Base-by-base conservation (phyloP, 2,329 filamentous ascomycete species). In the Aureobasidium sp. region DNA sequence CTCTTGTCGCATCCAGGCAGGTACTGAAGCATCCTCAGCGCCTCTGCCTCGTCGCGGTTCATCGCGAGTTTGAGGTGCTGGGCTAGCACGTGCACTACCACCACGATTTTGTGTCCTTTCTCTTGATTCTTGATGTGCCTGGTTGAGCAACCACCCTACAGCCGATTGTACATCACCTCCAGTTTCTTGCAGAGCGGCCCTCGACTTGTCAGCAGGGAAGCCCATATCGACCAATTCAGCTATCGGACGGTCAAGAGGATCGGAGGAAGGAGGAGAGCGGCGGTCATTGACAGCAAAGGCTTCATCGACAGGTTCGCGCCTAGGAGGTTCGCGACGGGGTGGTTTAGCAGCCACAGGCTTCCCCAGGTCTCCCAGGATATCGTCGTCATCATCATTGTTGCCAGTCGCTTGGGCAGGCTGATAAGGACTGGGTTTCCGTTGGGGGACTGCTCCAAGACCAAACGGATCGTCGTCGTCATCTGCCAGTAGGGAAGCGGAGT, bases 151-250 rank as follows among this genome's bases (percentile, higher is more conserved):
- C 86, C 88, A 95, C 44, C 92, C 87, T 7, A 96, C 90, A 1
- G 93, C 93, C 53, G 86, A 87, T 73, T 96, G 91, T 10, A 96
- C 85, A 71, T 97, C 88, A 3, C 86, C 87, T 4, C 90, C 88
- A 36, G 89, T 96, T 69, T 91, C 88, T 12, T 86, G 85, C 44
- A 99, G 76, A 5, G 92, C 94, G 65, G 87, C 81, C 60, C 84
- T 83, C n/a, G 94, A 88, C 69, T 92, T 91, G 63, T 96, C 90
- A 0, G 86, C 82, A 0, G 90, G 86, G 69, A 99, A 99, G 0
- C 94, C 94, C 84, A 97, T 97, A 67, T 97, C 93, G 3, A 97
- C 86, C 29, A 99, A 78, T 72, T 97, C 91, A 10, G 90, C 90
- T 29, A 97, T 84, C 10, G 92, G 90, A 67, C 84, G 85, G 70